Conservation (phyloP, 2,329 filamentous ascomycete genomes). For the Cladosporium sp. region DNA sequence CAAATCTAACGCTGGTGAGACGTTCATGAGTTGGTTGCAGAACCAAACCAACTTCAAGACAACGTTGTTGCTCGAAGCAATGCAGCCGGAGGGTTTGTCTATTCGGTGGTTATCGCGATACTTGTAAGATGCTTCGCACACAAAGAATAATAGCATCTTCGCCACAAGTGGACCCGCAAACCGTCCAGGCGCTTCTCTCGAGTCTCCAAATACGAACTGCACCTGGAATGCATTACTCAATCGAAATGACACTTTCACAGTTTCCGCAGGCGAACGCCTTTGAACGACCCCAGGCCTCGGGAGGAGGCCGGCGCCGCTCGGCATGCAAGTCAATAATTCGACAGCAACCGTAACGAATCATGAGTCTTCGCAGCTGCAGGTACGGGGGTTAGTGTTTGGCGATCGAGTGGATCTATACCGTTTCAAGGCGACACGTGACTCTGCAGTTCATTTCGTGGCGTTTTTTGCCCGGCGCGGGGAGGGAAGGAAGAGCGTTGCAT, state of each 20-base stretch:
- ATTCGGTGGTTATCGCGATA: neutral
- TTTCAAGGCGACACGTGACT: constrained; percentile 15
- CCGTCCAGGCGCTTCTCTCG: neutral
- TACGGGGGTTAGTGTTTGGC: neutral
- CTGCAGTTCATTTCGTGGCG: constrained; percentile 16
- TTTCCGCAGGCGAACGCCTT: neutral
- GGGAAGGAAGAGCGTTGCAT: constrained; percentile 2
- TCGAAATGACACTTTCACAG: neutral
- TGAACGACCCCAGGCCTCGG: neutral
- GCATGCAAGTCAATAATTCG: constrained; percentile 6
- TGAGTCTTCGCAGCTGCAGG: constrained; percentile 6
- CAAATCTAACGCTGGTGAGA: constrained; percentile 6
- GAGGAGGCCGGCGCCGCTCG: neutral
- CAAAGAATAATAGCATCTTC: neutral
- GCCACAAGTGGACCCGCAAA: neutral
- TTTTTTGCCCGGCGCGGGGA: neutral
- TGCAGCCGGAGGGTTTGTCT: no score
- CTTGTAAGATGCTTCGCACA: neutral
- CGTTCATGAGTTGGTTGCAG: neutral
- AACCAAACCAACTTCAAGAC: no score
- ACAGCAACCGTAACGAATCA: constrained; percentile 5
- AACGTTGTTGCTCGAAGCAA: neutral
- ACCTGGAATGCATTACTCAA: constrained; percentile 10
- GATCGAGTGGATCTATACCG: constrained; percentile 12
- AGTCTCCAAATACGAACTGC: neutral